These are phyloP conservation scores for Cryptosporidium felis DNA, from an alignment of 169 alveolate genomes.

Conservation along the genomic window DNA sequence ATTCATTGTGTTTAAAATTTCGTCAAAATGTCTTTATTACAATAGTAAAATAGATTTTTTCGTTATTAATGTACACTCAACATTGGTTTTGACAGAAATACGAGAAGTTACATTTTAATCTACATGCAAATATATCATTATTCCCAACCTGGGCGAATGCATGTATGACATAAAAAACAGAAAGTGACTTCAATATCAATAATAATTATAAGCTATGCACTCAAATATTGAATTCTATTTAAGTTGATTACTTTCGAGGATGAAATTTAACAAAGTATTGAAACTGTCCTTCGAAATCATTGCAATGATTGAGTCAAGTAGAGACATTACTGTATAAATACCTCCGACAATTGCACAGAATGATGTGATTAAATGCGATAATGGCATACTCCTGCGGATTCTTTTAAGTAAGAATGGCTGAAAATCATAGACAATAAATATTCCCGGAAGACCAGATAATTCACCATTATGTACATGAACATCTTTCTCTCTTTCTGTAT, in stretches of 20 bases:
- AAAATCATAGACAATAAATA: conserved; percentile 69
- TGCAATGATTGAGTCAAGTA: conserved; percentile 39
- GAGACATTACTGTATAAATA: conserved; percentile 49
- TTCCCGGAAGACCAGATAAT: conserved; percentile 72
- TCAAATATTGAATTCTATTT: too few relatives aligned
- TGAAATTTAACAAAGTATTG: neutral
- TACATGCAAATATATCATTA: too few relatives aligned
- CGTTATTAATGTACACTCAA: too few relatives aligned
- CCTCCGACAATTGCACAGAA: conserved; percentile 71
- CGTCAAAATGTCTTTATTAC: neutral
- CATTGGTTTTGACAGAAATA: too few relatives aligned
- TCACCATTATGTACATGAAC: conserved; percentile 59
- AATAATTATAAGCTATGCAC: too few relatives aligned
- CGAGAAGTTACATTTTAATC: too few relatives aligned
- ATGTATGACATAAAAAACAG: too few relatives aligned
- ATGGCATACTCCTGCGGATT: conserved; percentile 21
- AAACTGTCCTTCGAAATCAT: neutral
- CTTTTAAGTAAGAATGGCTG: conserved; percentile 51
- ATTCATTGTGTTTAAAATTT: conserved; percentile 9
- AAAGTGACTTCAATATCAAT: too few relatives aligned
- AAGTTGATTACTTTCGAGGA: neutral
- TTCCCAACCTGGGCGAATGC: too few relatives aligned
- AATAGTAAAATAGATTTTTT: neutral
- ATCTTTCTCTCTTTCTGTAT: conserved; percentile 55
- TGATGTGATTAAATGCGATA: conserved; percentile 57